These are phyloP conservation scores for Viridothelium virens DNA, from an alignment of 495 filamentous ascomycete genomes.

Conservation along the genomic window DNA sequence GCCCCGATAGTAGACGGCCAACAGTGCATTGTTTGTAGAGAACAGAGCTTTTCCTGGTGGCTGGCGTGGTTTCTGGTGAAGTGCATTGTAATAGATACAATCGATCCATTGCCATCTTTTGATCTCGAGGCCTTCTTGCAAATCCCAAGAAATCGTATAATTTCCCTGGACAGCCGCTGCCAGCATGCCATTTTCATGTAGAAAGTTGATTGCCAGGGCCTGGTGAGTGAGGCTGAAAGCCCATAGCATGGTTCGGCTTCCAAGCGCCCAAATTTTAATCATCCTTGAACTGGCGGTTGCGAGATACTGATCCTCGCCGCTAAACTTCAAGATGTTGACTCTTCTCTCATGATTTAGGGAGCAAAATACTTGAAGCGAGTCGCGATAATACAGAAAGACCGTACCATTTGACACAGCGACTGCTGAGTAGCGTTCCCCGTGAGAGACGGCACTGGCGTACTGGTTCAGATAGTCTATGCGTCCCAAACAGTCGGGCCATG, in stretches of 20 bases:
- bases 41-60: conserved; percentile 1
- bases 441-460: conserved; percentile 26
- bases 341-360: conserved; percentile 27
- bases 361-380: conserved; percentile 26
- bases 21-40: not conserved
- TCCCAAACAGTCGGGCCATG: conserved; percentile 24
- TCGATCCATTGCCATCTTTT: conserved; percentile 1
- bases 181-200: not conserved
- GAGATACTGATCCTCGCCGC: conserved; percentile 12
- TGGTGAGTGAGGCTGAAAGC: not conserved
- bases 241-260: not conserved
- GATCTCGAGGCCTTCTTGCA: conserved; percentile 4
- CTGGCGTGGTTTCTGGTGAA: conserved; percentile 9
- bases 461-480: conserved; percentile 25
- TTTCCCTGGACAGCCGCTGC: not conserved
- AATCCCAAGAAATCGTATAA: conserved; percentile 3
- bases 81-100: not conserved
- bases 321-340: conserved; percentile 21
- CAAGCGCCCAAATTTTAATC: conserved; percentile 19
- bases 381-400: conserved; percentile 18
- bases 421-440: conserved; percentile 24
- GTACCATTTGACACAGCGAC: conserved; percentile 24
- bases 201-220: not conserved
- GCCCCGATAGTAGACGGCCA: not conserved
- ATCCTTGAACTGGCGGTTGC: conserved; percentile 15